A percentile compares a stretch with the other conserved stretches of the same genome.
These are phyloP conservation scores for Aspergillus bertholletiae DNA, from an alignment of 495 filamentous ascomycete species.

Conservation along the genomic window DNA sequence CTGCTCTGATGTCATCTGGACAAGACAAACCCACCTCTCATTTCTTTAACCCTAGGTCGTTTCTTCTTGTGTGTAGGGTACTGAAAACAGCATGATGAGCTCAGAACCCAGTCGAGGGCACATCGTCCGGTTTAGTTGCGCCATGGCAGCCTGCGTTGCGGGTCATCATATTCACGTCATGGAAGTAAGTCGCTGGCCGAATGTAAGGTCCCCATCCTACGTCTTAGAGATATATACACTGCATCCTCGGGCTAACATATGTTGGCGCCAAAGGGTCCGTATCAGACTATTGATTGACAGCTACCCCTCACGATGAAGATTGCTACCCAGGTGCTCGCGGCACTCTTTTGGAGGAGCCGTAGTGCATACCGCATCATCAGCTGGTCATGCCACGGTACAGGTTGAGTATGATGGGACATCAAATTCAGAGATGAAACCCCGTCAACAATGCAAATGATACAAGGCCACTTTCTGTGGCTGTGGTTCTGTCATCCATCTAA, in stretches of 20 bases:
- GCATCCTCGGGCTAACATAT: background rate
- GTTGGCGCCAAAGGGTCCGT: background rate
- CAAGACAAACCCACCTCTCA: too few relatives aligned
- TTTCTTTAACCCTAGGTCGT: too few relatives aligned
- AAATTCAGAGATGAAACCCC: constrained; percentile 9
- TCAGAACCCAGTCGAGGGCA: background rate
- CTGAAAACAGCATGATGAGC: too few relatives aligned
- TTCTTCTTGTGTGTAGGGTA: too few relatives aligned
- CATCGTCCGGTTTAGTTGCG: background rate
- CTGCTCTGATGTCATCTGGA: too few relatives aligned
- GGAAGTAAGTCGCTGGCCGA: background rate
- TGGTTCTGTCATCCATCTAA: constrained; percentile 18
- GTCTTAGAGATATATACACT: background rate
- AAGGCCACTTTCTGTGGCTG: constrained; percentile 14
- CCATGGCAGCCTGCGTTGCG: background rate
- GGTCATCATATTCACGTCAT: constrained; percentile 18
- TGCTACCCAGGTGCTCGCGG: constrained; percentile 20
- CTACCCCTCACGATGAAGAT: constrained; percentile 14
- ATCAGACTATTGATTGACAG: too few relatives aligned
- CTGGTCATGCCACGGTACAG: constrained; percentile 17
- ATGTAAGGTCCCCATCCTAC: background rate
- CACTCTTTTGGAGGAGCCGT: constrained; percentile 10
- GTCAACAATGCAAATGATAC: constrained; percentile 17
- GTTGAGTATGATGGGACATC: constrained; percentile 11
- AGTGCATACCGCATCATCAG: constrained; percentile 8